Evolutionary conservation across 345 rosid species (phyloP).

Genomic region (Boechera stricta): DNA sequence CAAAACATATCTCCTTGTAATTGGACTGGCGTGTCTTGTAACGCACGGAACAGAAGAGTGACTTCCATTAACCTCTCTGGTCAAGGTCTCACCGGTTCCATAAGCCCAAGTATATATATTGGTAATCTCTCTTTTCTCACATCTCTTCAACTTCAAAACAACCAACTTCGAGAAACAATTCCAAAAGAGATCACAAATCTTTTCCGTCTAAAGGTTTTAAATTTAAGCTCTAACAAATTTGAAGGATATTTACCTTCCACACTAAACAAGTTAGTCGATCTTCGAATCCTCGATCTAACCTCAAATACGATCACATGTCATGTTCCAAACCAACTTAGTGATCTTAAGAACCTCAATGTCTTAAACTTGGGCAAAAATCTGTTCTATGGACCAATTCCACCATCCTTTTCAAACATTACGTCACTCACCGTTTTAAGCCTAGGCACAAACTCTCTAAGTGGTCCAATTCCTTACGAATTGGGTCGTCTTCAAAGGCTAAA

Average conservation of each 20-base stretch:
- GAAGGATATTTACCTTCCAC: conserved; percentile 48
- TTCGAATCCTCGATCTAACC: conserved; percentile 50
- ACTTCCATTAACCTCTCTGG: conserved; percentile 46
- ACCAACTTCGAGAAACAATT: conserved; percentile 48
- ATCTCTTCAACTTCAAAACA: conserved; percentile 55
- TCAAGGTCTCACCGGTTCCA: conserved; percentile 45
- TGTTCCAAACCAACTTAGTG: conserved; percentile 46
- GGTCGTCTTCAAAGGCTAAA: conserved; percentile 46
- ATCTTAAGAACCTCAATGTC: conserved; percentile 42
- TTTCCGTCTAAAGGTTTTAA: conserved; percentile 49
- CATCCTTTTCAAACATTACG: conserved; percentile 51
- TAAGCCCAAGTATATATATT: conserved; percentile 54
- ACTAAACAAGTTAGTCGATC: conserved; percentile 47
- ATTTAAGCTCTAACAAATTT: conserved; percentile 52
- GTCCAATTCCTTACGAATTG: conserved; percentile 48
- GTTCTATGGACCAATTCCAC: conserved; percentile 51
- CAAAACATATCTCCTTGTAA: conserved; percentile 49
- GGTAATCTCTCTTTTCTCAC: conserved; percentile 58
- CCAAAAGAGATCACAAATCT: conserved; percentile 52
- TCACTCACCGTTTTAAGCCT: conserved; percentile 47
- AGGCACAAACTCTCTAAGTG: conserved; percentile 54
- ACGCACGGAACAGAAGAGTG: conserved; percentile 46
- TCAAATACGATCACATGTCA: conserved; percentile 48
- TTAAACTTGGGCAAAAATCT: conserved; percentile 55
- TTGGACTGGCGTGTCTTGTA: conserved; percentile 61